phyloP scores from a whole-genome alignment of 352 stramenopile species.

The Globisporangium spiculum region DNA sequence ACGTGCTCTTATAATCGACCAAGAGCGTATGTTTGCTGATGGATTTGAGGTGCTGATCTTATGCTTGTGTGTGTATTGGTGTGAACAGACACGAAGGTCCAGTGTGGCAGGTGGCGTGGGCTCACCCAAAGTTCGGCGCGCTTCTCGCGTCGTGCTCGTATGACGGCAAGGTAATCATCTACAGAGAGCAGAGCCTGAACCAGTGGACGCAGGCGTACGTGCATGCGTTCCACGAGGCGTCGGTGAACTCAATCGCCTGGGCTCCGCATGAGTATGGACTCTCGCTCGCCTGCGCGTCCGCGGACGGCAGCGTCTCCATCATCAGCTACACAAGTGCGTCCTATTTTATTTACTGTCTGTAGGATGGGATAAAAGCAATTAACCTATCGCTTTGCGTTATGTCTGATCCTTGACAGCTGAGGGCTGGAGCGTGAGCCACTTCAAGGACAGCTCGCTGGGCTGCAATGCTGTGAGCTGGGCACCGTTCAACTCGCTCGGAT shows the following conservation, averaged over 20 bases:
- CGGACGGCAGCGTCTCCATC: slow-evolving; percentile 94
- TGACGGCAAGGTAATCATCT: slow-evolving; percentile 97
- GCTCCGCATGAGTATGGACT: slow-evolving; percentile 97
- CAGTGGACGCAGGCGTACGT: slow-evolving; percentile 94
- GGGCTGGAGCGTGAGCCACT: slow-evolving; percentile 90
- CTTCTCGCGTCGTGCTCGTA: slow-evolving; percentile 97
- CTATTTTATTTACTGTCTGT: not conserved
- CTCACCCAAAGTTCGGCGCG: slow-evolving; percentile 97
- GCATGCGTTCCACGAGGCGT: slow-evolving; percentile 85
- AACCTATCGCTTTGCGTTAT: not conserved
- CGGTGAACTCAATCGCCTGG: slow-evolving; percentile 96
- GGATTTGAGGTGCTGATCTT: not conserved
- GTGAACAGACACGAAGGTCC: slow-evolving; percentile 90
- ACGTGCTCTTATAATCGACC: slow-evolving; percentile 4
- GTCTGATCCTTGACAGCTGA: slow-evolving; percentile 42
- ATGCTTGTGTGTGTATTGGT: slow-evolving; percentile 1
- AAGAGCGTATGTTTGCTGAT: not conserved
- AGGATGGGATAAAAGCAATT: not conserved
- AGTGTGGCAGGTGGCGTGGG: slow-evolving; percentile 98
- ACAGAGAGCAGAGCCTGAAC: slow-evolving; percentile 91
- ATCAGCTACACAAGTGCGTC: slow-evolving; percentile 76
- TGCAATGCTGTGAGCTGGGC: slow-evolving; percentile 98
- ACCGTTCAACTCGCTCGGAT: slow-evolving; percentile 78
- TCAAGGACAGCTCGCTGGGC: slow-evolving; percentile 93
- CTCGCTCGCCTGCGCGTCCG: slow-evolving; percentile 91